phyloP scores from a whole-genome alignment of 1,284 basidiomycete genomes.

The Anthracocystis walkeri region DNA sequence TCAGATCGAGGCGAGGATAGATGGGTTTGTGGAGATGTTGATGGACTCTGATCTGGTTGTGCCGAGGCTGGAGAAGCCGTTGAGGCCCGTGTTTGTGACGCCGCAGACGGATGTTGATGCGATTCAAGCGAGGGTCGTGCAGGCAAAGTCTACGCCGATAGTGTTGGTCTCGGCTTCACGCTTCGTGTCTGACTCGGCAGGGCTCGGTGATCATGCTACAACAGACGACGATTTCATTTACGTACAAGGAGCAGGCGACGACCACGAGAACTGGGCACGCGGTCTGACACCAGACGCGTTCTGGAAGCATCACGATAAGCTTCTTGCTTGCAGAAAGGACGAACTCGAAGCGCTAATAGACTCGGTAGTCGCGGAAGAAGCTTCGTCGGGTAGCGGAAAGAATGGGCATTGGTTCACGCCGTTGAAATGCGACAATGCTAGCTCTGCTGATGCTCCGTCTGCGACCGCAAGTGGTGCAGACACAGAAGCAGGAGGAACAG shows the following conservation, averaged over 20 bases:
- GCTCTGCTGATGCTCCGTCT: neutral
- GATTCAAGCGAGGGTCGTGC: neutral
- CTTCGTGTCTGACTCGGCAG: constrained; percentile 73
- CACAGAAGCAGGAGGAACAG: constrained; percentile 13
- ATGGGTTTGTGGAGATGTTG: constrained; percentile 77
- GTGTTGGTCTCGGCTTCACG: constrained; percentile 83
- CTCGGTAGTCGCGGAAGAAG: constrained; percentile 15
- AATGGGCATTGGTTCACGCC: constrained; percentile 46
- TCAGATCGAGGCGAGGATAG: constrained; percentile 77
- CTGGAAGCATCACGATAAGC: constrained; percentile 75
- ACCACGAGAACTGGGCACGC: constrained; percentile 86
- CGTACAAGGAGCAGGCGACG: constrained; percentile 88
- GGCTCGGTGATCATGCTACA: constrained; percentile 55
- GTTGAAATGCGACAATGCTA: neutral
- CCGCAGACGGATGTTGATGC: constrained; percentile 26
- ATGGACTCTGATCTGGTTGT: constrained; percentile 71
- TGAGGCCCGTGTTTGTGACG: constrained; percentile 77
- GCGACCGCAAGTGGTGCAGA: constrained; percentile 1
- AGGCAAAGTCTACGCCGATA: constrained; percentile 74
- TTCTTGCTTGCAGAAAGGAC: constrained; percentile 73
- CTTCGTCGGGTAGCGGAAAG: neutral
- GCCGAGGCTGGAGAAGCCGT: constrained; percentile 72
- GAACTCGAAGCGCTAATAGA: constrained; percentile 72
- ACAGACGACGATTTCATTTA: constrained; percentile 75
- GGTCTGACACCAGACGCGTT: constrained; percentile 80